Percentiles rank a stretch among this genome's conserved stretches.
Evolutionary conservation across 208 protist genomes (phyloP).

Genomic region (Trypanosoma scelopori): DNA sequence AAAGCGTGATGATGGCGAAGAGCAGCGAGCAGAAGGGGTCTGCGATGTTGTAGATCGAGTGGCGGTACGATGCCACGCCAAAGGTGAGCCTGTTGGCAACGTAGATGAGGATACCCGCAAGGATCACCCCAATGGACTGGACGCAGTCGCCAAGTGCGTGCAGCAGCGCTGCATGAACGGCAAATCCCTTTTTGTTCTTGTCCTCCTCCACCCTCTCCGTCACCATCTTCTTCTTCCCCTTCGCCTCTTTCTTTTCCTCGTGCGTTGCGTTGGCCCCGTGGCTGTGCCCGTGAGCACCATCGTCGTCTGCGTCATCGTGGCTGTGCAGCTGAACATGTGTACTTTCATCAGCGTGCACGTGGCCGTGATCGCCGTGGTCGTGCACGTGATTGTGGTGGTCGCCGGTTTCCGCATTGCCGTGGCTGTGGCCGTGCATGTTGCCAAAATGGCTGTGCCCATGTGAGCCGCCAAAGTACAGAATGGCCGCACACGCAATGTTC

Average conservation of each 20-base stretch:
- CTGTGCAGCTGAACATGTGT: constrained; percentile 12
- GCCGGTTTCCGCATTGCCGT: constrained; percentile 43
- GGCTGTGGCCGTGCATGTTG: constrained; percentile 44
- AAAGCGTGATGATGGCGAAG: constrained; percentile 87
- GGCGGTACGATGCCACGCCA: constrained; percentile 41
- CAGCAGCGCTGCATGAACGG: constrained; percentile 82
- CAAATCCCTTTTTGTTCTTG: constrained; percentile 40
- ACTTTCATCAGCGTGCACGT: not conserved
- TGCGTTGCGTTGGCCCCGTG: constrained; percentile 4
- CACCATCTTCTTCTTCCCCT: constrained; percentile 25
- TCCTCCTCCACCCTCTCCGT: constrained; percentile 2
- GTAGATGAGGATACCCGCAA: constrained; percentile 85
- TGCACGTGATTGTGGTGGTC: constrained; percentile 11
- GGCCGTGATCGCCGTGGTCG: too few relatives aligned
- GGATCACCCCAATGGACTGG: constrained; percentile 86
- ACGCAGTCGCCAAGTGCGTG: constrained; percentile 91
- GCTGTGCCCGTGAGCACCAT: constrained; percentile 20
- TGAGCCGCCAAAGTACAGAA: constrained; percentile 83
- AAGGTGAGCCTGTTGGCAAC: constrained; percentile 45
- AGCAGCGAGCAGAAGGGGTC: constrained; percentile 87
- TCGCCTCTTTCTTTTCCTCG: not conserved
- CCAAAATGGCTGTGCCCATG: constrained; percentile 62
- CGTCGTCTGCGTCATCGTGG: constrained; percentile 23
- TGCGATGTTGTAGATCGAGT: constrained; percentile 83
- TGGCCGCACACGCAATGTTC: constrained; percentile 80